These are phyloP conservation scores for Cercospora sp. DNA, from an alignment of 2,329 filamentous ascomycete species.

Conservation along the genomic window DNA sequence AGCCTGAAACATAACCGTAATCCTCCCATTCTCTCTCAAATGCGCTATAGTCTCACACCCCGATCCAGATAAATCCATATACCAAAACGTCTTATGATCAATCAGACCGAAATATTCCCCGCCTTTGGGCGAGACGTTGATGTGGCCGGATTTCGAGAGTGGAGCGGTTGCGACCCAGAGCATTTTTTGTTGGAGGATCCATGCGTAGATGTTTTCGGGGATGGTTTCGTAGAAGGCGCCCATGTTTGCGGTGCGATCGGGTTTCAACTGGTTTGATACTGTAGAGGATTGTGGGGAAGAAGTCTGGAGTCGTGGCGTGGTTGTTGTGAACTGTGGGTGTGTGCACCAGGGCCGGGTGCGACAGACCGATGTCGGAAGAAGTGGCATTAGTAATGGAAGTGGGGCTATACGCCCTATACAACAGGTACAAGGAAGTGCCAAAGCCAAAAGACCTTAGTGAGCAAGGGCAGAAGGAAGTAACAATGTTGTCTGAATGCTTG, in stretches of 20 bases:
- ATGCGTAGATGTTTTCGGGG: constrained; percentile 41
- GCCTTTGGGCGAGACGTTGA: constrained; percentile 51
- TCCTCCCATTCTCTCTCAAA: constrained; percentile 47
- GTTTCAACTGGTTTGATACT: too few species aligned
- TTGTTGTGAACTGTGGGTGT: not conserved
- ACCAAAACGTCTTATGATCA: constrained; percentile 46
- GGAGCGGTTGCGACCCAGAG: constrained; percentile 48
- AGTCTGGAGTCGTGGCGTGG: not conserved
- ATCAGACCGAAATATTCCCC: constrained; percentile 46
- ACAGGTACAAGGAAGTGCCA: not conserved
- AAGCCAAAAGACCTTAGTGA: not conserved
- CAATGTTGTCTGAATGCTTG: not conserved
- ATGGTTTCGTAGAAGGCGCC: constrained; percentile 48
- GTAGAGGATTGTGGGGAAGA: not conserved
- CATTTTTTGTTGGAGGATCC: constrained; percentile 49
- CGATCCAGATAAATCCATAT: constrained; percentile 46
- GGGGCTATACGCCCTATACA: constrained; percentile 1
- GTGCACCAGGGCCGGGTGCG: not conserved
- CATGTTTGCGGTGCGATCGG: constrained; percentile 35
- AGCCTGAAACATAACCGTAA: constrained; percentile 47
- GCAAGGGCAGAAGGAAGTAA: not conserved
- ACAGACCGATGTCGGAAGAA: constrained; percentile 8
- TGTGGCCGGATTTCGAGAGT: constrained; percentile 43
- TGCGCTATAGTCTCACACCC: constrained; percentile 49
- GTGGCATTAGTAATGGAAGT: constrained; percentile 1